These are phyloP conservation scores for Backusella tarrabulga DNA, from an alignment of 192 early-diverging fungal genomes.

Conservation along the genomic window DNA sequence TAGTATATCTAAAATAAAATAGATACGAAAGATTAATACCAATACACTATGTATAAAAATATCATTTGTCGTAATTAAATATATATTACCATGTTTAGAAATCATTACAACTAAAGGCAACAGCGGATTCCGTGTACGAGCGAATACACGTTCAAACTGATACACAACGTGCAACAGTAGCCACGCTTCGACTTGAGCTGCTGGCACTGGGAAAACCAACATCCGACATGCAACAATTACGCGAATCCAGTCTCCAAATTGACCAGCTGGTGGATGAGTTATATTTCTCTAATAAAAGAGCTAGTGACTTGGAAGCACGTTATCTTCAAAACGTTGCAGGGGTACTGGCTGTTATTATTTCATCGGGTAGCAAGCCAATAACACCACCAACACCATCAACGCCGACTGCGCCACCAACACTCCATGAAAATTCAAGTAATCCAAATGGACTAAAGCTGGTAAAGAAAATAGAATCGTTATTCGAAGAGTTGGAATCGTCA, in stretches of 20 bases:
- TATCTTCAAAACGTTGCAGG: conserved; percentile 7
- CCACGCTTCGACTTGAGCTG: neutral
- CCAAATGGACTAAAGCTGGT: neutral
- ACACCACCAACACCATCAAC: neutral
- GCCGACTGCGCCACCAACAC: neutral
- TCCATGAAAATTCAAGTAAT: neutral
- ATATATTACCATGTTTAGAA: conserved; percentile 10
- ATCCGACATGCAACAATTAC: neutral
- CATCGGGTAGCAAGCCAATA: neutral
- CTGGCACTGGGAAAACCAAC: neutral
- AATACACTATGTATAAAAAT: neutral
- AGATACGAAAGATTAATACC: neutral
- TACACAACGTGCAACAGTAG: conserved; percentile 3
- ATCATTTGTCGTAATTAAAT: neutral
- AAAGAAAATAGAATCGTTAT: neutral
- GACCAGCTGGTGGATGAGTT: neutral
- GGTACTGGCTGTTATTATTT: neutral
- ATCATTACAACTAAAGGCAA: conserved; percentile 2
- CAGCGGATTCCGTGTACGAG: neutral
- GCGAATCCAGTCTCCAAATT: neutral
- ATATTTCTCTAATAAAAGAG: conserved; percentile 3
- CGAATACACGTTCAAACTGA: conserved; percentile 7
- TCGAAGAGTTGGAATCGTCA: neutral
- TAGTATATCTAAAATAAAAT: neutral
- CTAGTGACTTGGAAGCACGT: neutral